These are phyloP conservation scores for Geosmithia morbida DNA, from an alignment of 2,329 filamentous ascomycete species.

Conservation along the genomic window DNA sequence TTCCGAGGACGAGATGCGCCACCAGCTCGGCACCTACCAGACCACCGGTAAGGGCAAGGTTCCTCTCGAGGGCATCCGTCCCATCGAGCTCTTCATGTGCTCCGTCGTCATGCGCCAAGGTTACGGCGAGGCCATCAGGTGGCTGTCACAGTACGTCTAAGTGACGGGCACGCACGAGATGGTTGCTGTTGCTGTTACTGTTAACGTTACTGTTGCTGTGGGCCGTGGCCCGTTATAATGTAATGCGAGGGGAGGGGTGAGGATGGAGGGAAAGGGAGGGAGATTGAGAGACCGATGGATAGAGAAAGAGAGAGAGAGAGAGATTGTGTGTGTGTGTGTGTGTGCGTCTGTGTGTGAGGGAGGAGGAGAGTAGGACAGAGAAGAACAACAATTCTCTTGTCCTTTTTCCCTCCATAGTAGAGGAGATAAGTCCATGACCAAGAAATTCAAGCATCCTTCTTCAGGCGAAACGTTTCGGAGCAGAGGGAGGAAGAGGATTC, in stretches of 20 bases:
- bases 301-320: no score
- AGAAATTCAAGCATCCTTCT: background rate
- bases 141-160: slow-evolving; percentile 85
- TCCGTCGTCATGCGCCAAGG: slow-evolving; percentile 97
- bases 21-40: slow-evolving; percentile 87
- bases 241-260: no score
- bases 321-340: no score
- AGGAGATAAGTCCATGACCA: background rate
- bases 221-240: no score
- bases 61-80: slow-evolving; percentile 78
- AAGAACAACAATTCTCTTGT: background rate
- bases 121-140: slow-evolving; percentile 82
- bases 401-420: background rate
- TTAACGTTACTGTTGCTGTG: no score
- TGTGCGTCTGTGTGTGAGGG: no score
- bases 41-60: slow-evolving; percentile 95
- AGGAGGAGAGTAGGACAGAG: no score
- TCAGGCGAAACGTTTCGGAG: background rate
- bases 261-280: no score
- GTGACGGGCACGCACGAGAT: background rate
- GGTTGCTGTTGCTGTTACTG: no score
- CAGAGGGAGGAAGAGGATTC: background rate
- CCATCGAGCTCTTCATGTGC: slow-evolving; percentile 98
- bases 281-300: no score
- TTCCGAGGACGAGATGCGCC: slow-evolving; percentile 86